phyloP scores from a whole-genome alignment of 352 stramenopile species.

The Phytophthora hybrid region DNA sequence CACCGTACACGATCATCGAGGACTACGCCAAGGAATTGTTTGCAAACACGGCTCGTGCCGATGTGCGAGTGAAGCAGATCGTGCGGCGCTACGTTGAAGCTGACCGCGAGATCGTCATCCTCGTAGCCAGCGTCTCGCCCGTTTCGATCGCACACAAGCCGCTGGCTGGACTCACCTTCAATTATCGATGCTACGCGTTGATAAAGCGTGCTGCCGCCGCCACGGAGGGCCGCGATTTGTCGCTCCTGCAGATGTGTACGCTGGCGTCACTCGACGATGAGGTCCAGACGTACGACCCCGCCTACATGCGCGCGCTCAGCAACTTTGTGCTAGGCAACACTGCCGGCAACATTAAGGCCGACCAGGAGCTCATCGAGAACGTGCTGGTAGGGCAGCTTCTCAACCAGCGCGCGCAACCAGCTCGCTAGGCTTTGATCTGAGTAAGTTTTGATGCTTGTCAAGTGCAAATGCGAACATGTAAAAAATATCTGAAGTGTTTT shows the following conservation, averaged over 20 bases:
- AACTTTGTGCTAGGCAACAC: constrained; percentile 39
- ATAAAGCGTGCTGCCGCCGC: constrained; percentile 26
- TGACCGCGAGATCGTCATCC: constrained; percentile 61
- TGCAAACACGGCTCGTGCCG: constrained; percentile 29
- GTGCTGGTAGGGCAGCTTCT: constrained; percentile 22
- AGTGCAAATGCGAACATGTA: background rate
- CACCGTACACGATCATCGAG: constrained; percentile 40
- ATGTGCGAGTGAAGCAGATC: constrained; percentile 62
- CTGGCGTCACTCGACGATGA: constrained; percentile 34
- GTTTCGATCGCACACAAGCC: constrained; percentile 58
- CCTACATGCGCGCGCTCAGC: constrained; percentile 34
- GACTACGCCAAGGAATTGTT: constrained; percentile 42
- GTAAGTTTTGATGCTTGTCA: background rate
- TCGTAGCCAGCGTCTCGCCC: constrained; percentile 55
- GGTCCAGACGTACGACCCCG: constrained; percentile 18
- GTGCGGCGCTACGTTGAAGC: constrained; percentile 58
- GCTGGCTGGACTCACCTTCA: constrained; percentile 43
- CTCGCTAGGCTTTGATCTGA: background rate
- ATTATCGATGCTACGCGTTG: constrained; percentile 64
- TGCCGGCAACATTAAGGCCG: constrained; percentile 37
- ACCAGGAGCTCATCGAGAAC: constrained; percentile 42
- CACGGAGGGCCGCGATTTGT: constrained; percentile 19
- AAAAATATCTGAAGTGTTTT: background rate
- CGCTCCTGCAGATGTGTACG: constrained; percentile 31
- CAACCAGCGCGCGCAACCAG: constrained; percentile 2